Percentiles rank a stretch among this genome's conserved stretches.
These are phyloP conservation scores for Rhizopogon salebrosus DNA, from an alignment of 768 basidiomycete species.

Conservation along the genomic window DNA sequence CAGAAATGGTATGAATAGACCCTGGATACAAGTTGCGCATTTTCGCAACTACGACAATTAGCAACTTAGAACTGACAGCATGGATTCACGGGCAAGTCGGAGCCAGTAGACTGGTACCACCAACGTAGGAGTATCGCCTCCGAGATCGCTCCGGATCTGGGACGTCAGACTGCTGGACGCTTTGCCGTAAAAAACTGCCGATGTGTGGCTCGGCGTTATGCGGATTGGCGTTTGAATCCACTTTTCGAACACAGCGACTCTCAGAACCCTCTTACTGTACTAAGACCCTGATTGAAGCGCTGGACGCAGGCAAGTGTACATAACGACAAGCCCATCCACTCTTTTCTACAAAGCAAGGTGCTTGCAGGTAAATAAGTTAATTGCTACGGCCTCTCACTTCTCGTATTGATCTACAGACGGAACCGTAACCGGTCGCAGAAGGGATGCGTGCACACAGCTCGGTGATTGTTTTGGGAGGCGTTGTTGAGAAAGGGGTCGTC, in stretches of 20 bases:
- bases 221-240: conserved; percentile 15
- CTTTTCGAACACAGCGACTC: conserved; percentile 16
- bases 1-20: conserved; percentile 23
- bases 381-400: conserved; percentile 13
- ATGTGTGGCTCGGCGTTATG: conserved; percentile 20
- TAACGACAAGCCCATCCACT: background rate
- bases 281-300: background rate
- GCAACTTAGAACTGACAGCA: conserved; percentile 22
- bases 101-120: conserved; percentile 25
- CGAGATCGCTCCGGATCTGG: conserved; percentile 23
- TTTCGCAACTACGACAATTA: conserved; percentile 22
- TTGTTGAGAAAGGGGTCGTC: conserved; percentile 24
- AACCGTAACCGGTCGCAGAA: background rate
- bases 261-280: background rate
- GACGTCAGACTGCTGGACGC: conserved; percentile 4
- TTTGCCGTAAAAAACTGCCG: conserved; percentile 28
- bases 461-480: background rate
- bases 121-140: conserved; percentile 29
- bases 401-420: conserved; percentile 20
- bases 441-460: conserved; percentile 9
- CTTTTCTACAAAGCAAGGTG: background rate
- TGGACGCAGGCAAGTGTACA: background rate
- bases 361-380: background rate
- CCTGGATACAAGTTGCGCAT: conserved; percentile 25
- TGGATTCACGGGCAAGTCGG: conserved; percentile 22